These are phyloP conservation scores for Suillus spraguei DNA, from an alignment of 768 basidiomycete species.

Conservation along the genomic window DNA sequence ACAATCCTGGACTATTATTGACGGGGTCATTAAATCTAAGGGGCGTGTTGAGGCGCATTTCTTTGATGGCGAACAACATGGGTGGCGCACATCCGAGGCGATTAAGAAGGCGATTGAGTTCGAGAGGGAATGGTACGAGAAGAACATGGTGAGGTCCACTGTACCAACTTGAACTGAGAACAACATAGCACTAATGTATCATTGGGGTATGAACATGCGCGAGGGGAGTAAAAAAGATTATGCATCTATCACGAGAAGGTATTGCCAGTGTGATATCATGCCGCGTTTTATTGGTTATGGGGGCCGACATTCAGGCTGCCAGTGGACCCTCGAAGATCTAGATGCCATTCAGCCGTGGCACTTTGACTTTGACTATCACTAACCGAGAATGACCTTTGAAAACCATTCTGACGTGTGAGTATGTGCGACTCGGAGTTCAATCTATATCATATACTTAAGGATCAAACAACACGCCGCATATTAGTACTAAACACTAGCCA, in stretches of 20 bases:
- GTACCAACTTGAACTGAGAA: background rate
- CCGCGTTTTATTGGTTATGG: too few relatives aligned
- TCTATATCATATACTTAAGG: too few relatives aligned
- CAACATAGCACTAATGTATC: background rate
- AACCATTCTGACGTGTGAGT: background rate
- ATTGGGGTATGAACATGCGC: background rate
- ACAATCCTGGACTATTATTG: conserved; percentile 43
- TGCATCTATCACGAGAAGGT: background rate
- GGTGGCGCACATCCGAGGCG: conserved; percentile 37
- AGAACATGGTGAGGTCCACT: conserved; percentile 10
- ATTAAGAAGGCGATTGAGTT: conserved; percentile 36
- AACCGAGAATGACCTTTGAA: background rate
- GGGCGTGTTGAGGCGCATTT: conserved; percentile 36
- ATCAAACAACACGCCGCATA: too few relatives aligned
- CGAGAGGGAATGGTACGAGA: conserved; percentile 41
- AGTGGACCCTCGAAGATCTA: background rate
- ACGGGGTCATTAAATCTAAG: background rate
- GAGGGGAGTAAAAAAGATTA: background rate
- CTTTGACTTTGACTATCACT: background rate
- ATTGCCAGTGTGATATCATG: background rate
- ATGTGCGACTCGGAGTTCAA: background rate
- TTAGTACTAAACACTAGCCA: too few relatives aligned
- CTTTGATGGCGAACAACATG: conserved; percentile 48
- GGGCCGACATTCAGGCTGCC: background rate
- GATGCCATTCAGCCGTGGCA: background rate